phyloP scores from a whole-genome alignment of 2,329 filamentous ascomycete species.

The Ilyonectria sp. region DNA sequence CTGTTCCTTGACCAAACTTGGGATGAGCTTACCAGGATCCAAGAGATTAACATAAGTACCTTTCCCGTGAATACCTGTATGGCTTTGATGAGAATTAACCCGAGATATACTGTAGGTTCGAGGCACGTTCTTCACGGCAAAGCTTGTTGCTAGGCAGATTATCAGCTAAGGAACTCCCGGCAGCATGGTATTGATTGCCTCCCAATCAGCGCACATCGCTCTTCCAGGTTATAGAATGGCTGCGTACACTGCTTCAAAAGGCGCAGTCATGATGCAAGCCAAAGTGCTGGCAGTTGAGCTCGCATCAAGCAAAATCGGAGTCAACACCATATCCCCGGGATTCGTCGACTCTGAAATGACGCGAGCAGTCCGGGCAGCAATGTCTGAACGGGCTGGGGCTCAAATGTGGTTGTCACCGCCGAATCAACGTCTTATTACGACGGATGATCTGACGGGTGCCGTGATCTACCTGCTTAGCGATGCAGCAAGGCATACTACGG shows the following conservation, averaged over 20 bases:
- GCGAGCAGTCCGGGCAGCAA: conserved; percentile 47
- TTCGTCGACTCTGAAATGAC: conserved; percentile 54
- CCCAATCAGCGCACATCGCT: conserved; percentile 11
- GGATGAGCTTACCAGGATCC: conserved; percentile 56
- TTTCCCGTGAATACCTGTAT: no score
- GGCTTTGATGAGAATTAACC: no score
- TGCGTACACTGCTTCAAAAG: conserved; percentile 59
- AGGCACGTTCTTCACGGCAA: conserved; percentile 57
- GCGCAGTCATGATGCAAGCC: conserved; percentile 55
- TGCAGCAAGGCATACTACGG: conserved; percentile 58
- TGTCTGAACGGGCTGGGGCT: conserved; percentile 23
- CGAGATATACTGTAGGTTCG: conserved; percentile 47
- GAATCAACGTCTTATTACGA: conserved; percentile 54
- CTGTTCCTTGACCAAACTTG: conserved; percentile 59
- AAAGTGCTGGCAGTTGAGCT: conserved; percentile 55
- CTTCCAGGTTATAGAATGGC: conserved; percentile 39
- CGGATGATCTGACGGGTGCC: conserved; percentile 58
- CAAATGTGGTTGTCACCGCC: conserved; percentile 45
- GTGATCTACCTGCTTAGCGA: conserved; percentile 60
- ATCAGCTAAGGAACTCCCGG: conserved; percentile 37
- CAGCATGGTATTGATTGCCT: conserved; percentile 50
- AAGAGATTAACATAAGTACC: conserved; percentile 56
- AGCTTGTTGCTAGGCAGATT: conserved; percentile 33
- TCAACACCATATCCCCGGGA: conserved; percentile 55
- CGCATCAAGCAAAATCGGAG: conserved; percentile 51